phyloP scores from a whole-genome alignment of 2,329 filamentous ascomycete species.

The Trichoderma semiorbis region DNA sequence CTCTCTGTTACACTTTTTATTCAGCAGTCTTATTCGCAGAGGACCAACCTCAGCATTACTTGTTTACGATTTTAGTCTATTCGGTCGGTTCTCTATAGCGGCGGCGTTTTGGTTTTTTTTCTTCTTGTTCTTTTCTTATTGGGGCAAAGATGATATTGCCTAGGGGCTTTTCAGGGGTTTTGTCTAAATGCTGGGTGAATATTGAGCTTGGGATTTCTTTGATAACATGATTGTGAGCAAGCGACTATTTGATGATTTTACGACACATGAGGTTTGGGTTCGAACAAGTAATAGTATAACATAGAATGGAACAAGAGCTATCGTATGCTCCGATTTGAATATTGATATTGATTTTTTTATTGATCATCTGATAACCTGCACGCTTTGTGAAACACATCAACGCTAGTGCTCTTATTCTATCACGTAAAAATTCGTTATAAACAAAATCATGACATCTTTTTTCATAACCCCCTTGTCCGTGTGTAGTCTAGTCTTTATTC shows the following conservation, averaged over 20 bases:
- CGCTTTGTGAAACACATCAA: background rate
- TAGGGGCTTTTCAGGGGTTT: background rate
- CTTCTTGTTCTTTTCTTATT: background rate
- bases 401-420: background rate
- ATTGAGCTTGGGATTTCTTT: background rate
- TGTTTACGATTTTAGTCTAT: background rate
- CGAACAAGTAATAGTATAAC: background rate
- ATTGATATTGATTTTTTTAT: background rate
- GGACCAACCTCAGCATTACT: background rate
- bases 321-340: background rate
- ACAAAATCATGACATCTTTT: background rate
- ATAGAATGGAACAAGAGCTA: conserved; percentile 4
- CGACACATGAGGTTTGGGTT: background rate
- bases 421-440: background rate
- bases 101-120: conserved; percentile 28
- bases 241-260: background rate
- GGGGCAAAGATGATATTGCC: background rate
- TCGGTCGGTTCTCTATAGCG: conserved; percentile 23
- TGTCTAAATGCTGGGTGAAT: background rate
- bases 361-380: background rate
- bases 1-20: background rate
- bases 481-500: background rate
- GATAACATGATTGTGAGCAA: background rate
- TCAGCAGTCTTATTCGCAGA: conserved; percentile 14
- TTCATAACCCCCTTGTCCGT: background rate